A percentile compares a stretch with the other conserved stretches of the same genome.
Evolutionary conservation across 1,139 yeast species (phyloP).

Genomic region (Kodamaea plutei): DNA sequence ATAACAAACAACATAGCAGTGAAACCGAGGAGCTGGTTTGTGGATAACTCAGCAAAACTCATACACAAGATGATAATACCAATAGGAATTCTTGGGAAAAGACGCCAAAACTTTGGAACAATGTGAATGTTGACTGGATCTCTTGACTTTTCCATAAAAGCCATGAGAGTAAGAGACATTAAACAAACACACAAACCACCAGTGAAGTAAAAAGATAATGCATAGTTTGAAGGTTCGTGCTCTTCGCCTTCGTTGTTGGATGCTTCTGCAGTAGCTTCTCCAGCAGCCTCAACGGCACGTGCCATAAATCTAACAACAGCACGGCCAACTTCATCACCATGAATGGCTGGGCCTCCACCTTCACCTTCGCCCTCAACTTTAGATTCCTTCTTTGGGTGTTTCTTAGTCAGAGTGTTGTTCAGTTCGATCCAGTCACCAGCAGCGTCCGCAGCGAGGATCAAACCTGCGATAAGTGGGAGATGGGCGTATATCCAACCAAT

Average conservation of each 20-base stretch:
- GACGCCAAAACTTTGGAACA: slow-evolving; percentile 34
- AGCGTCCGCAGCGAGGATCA: slow-evolving; percentile 59
- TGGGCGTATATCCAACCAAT: slow-evolving; percentile 47
- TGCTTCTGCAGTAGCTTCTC: slow-evolving; percentile 14
- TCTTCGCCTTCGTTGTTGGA: no score
- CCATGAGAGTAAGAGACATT: slow-evolving; percentile 31
- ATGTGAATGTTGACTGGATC: slow-evolving; percentile 31
- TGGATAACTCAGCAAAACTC: slow-evolving; percentile 41
- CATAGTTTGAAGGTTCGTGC: slow-evolving; percentile 25
- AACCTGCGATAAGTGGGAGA: slow-evolving; percentile 48
- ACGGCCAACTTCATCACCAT: no score
- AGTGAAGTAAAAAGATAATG: slow-evolving; percentile 44
- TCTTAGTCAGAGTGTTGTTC: slow-evolving; percentile 13
- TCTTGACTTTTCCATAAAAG: slow-evolving; percentile 33
- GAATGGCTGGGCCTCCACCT: slow-evolving; percentile 2
- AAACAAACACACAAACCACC: slow-evolving; percentile 47
- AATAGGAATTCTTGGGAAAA: slow-evolving; percentile 36
- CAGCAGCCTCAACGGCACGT: slow-evolving; percentile 5
- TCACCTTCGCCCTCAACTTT: slow-evolving; percentile 2
- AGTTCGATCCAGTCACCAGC: slow-evolving; percentile 48
- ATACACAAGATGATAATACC: slow-evolving; percentile 39
- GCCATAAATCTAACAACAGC: background rate
- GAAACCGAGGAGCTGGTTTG: slow-evolving; percentile 44
- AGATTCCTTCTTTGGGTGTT: no score
- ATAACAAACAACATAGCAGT: slow-evolving; percentile 29